These are phyloP conservation scores for Boletus subluridellus DNA, from an alignment of 1,284 basidiomycete genomes.

Conservation along the genomic window DNA sequence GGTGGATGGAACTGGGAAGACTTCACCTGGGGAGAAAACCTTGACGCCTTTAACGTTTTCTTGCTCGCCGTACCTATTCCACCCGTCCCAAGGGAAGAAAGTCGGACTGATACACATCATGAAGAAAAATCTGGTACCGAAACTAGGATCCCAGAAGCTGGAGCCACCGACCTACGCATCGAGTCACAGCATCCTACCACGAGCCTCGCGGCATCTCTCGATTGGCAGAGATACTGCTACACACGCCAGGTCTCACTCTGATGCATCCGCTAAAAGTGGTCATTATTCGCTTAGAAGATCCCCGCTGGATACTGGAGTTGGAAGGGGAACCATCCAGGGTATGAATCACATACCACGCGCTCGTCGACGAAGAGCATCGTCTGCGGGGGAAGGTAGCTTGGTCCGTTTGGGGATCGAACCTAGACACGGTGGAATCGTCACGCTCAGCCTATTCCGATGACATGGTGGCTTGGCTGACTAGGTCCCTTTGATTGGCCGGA, in stretches of 20 bases:
- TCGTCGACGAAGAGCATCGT: slow-evolving; percentile 32
- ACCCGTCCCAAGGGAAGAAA: slow-evolving; percentile 61
- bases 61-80: slow-evolving; percentile 66
- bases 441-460: slow-evolving; percentile 2
- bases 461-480: neutral
- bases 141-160: slow-evolving; percentile 56
- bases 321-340: neutral
- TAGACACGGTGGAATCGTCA: neutral
- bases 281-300: slow-evolving; percentile 6
- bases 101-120: slow-evolving; percentile 64
- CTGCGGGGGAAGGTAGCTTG: slow-evolving; percentile 29
- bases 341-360: slow-evolving; percentile 12
- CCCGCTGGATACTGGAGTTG: slow-evolving; percentile 1
- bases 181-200: slow-evolving; percentile 2
- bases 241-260: slow-evolving; percentile 29
- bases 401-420: neutral
- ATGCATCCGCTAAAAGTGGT: slow-evolving; percentile 18
- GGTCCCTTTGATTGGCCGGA: neutral
- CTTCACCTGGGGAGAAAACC: slow-evolving; percentile 61
- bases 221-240: slow-evolving; percentile 3
- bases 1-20: slow-evolving; percentile 43
- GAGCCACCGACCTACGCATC: slow-evolving; percentile 38
- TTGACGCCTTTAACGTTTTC: slow-evolving; percentile 69
- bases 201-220: slow-evolving; percentile 1
- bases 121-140: slow-evolving; percentile 61